These are phyloP conservation scores for Trypanosoma cruzi DNA, from an alignment of 208 protist species.

Conservation along the genomic window DNA sequence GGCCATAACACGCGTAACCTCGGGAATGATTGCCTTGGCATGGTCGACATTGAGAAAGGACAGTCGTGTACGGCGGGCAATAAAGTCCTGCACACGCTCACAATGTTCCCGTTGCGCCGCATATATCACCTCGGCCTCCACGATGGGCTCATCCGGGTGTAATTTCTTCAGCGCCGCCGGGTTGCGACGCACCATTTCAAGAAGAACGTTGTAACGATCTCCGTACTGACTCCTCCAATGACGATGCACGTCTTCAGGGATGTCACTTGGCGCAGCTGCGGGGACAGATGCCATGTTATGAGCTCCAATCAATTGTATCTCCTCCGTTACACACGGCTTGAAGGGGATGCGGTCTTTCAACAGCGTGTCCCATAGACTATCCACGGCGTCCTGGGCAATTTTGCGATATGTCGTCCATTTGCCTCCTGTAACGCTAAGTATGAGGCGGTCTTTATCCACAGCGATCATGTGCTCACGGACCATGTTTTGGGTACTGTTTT, in stretches of 20 bases:
- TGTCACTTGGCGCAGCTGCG: conserved; percentile 13
- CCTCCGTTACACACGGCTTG: conserved; percentile 69
- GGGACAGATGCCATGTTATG: conserved; percentile 51
- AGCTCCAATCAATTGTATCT: conserved; percentile 82
- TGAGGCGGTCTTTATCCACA: conserved; percentile 49
- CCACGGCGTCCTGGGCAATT: conserved; percentile 93
- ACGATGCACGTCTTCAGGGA: conserved; percentile 68
- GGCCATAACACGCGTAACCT: conserved; percentile 90
- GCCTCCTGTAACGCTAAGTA: conserved; percentile 92
- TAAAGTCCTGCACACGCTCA: conserved; percentile 87
- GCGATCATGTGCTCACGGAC: conserved; percentile 94
- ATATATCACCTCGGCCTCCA: conserved; percentile 92
- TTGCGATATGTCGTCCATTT: conserved; percentile 97
- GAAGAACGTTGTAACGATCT: conserved; percentile 52
- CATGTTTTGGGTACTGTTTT: conserved; percentile 71
- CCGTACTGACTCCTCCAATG: conserved; percentile 77
- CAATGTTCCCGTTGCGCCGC: conserved; percentile 85
- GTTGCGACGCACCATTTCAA: conserved; percentile 40
- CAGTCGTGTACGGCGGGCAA: conserved; percentile 91
- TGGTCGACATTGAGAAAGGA: conserved; percentile 84
- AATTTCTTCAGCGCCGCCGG: conserved; percentile 43
- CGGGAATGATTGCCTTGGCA: conserved; percentile 68
- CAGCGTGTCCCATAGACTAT: conserved; percentile 53
- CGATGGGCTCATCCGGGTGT: conserved; percentile 55
- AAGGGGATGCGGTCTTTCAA: conserved; percentile 37